phyloP scores from a whole-genome alignment of 495 filamentous ascomycete genomes.

The Viridothelium virens region DNA sequence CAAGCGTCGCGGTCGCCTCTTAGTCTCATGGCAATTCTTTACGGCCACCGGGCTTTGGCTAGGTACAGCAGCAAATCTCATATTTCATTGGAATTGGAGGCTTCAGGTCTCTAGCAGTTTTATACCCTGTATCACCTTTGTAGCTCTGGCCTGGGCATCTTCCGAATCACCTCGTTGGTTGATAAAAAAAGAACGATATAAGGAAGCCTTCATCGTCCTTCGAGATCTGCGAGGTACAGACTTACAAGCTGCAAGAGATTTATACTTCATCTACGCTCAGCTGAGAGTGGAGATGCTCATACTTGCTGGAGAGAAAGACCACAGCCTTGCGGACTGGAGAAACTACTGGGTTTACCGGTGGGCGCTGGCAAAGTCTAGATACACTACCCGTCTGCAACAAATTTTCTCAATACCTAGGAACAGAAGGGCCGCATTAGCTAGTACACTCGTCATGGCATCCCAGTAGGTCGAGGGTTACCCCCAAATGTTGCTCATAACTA shows the following conservation, averaged over 20 bases:
- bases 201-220: constrained; percentile 40
- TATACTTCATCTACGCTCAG: constrained; percentile 58
- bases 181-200: constrained; percentile 51
- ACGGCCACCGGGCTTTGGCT: constrained; percentile 56
- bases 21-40: constrained; percentile 57
- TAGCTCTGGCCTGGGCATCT: constrained; percentile 60
- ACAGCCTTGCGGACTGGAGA: constrained; percentile 1
- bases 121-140: constrained; percentile 62
- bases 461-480: background rate
- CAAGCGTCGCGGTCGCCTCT: constrained; percentile 52
- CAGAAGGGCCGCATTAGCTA: constrained; percentile 8
- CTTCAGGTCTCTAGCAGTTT: constrained; percentile 73
- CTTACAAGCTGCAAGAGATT: constrained; percentile 66
- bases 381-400: background rate
- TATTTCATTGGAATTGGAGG: constrained; percentile 43
- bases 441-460: constrained; percentile 10
- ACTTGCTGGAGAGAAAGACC: background rate
- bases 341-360: background rate
- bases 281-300: constrained; percentile 2
- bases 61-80: constrained; percentile 54
- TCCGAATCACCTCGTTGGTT: constrained; percentile 60
- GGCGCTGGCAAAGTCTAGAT: background rate
- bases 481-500: background rate
- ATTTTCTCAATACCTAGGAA: background rate
- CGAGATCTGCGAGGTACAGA: constrained; percentile 53